These are phyloP conservation scores for Hyaloscypha finlandica DNA, from an alignment of 495 filamentous ascomycete species.

Conservation along the genomic window DNA sequence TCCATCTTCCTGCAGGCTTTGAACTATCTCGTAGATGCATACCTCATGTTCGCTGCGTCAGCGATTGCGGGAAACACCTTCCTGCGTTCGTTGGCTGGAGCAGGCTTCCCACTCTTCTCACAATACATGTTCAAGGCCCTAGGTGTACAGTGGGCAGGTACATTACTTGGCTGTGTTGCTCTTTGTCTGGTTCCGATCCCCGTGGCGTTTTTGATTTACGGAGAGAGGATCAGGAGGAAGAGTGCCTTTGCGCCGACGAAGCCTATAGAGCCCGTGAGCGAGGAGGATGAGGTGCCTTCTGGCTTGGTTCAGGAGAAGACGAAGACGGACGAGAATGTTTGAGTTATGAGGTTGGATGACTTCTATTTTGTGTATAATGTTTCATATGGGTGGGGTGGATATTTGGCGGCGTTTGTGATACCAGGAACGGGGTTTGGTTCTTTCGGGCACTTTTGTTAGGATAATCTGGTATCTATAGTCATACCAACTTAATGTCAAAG, in stretches of 20 bases:
- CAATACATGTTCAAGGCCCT: slow-evolving; percentile 78
- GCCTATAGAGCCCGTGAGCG: slow-evolving; percentile 19
- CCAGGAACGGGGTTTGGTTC: neutral
- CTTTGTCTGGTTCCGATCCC: slow-evolving; percentile 73
- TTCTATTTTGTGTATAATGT: neutral
- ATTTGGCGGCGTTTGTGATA: neutral
- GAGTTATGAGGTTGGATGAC: slow-evolving; percentile 4
- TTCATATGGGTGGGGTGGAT: slow-evolving; percentile 2
- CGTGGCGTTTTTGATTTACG: slow-evolving; percentile 63
- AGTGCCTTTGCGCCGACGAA: slow-evolving; percentile 68
- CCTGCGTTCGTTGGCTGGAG: slow-evolving; percentile 73
- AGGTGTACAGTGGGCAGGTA: slow-evolving; percentile 76
- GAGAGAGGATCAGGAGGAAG: slow-evolving; percentile 62
- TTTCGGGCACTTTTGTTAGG: neutral
- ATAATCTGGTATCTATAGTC: neutral
- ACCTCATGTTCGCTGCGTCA: slow-evolving; percentile 86
- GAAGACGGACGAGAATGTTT: slow-evolving; percentile 9
- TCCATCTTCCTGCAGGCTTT: slow-evolving; percentile 82
- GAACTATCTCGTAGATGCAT: slow-evolving; percentile 87
- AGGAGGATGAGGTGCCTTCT: slow-evolving; percentile 20
- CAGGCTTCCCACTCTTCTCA: slow-evolving; percentile 80
- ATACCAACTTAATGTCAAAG: neutral
- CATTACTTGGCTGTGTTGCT: slow-evolving; percentile 75
- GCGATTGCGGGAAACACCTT: slow-evolving; percentile 91
- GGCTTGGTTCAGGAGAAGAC: neutral